Conservation (phyloP, 2,329 filamentous ascomycete genomes). For the Diaporthe caulivora region DNA sequence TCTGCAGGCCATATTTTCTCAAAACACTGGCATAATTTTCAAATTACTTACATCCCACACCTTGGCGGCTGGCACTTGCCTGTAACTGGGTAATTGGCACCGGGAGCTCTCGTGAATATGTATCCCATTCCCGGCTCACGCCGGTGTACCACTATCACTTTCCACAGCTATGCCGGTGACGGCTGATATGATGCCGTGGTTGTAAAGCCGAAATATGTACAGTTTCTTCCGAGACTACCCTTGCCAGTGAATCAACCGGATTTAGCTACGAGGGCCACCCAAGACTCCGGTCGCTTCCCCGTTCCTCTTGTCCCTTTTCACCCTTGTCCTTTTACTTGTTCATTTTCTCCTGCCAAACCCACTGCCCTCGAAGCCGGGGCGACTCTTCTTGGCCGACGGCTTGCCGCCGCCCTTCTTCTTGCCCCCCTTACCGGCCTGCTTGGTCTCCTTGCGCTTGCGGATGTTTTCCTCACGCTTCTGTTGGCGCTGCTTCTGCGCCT, state of each 20-base stretch:
- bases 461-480: slow-evolving; percentile 87
- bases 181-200: slow-evolving; percentile 26
- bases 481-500: slow-evolving; percentile 82
- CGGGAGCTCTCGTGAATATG: not conserved
- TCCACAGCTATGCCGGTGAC: slow-evolving; percentile 33
- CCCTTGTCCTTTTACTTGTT: not conserved
- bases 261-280: not conserved
- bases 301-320: not conserved
- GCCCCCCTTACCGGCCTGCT: slow-evolving; percentile 68
- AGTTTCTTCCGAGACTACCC: slow-evolving; percentile 3
- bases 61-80: not conserved
- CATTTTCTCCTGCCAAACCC: slow-evolving; percentile 66
- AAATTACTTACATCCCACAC: not conserved
- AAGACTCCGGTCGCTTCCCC: not conserved
- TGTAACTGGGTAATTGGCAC: not conserved
- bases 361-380: slow-evolving; percentile 77
- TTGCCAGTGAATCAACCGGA: not conserved
- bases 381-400: slow-evolving; percentile 65
- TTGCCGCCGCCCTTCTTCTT: slow-evolving; percentile 68
- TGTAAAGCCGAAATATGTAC: slow-evolving; percentile 28
- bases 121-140: slow-evolving; percentile 8
- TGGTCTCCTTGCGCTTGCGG: slow-evolving; percentile 79
- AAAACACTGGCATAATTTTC: slow-evolving; percentile 29
- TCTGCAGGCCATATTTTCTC: slow-evolving; percentile 13
- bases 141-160: slow-evolving; percentile 7